These are phyloP conservation scores for Dysphania ambrosioides DNA, from an alignment of 148 eudicot species.

Conservation along the genomic window DNA sequence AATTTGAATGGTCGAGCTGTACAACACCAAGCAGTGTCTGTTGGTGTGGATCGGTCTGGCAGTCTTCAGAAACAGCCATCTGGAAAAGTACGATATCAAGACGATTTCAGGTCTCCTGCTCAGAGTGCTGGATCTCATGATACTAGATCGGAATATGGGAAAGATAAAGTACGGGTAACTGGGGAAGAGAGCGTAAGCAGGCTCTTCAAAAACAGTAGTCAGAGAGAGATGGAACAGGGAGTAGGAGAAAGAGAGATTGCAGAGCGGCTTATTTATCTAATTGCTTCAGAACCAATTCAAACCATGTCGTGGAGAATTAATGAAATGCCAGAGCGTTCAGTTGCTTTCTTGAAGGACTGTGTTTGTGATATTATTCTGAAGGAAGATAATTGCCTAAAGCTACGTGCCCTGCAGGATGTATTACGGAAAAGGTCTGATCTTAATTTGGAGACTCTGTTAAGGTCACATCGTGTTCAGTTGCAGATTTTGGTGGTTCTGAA, in stretches of 20 bases:
- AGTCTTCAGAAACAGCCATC: conserved; percentile 62
- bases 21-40: conserved; percentile 39
- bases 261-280: conserved; percentile 57
- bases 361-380: conserved; percentile 56
- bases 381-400: conserved; percentile 51
- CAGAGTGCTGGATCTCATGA: conserved; percentile 65
- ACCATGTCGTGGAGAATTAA: conserved; percentile 55
- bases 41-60: conserved; percentile 48
- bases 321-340: conserved; percentile 58
- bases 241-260: conserved; percentile 54
- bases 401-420: conserved; percentile 57
- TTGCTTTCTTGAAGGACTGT: conserved; percentile 53
- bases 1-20: conserved; percentile 43
- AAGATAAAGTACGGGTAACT: conserved; percentile 42
- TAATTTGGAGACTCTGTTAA: conserved; percentile 57
- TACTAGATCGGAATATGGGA: conserved; percentile 50
- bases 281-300: conserved; percentile 71
- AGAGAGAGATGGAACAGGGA: conserved; percentile 43
- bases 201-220: conserved; percentile 38
- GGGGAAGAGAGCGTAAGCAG: conserved; percentile 54
- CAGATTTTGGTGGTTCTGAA: conserved; percentile 69
- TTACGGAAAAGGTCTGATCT: conserved; percentile 66
- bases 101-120: conserved; percentile 49
- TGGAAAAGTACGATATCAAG: conserved; percentile 39
- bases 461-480: conserved; percentile 62